A percentile compares a stretch with the other conserved stretches of the same genome.
These are phyloP conservation scores for Alternaria alternata DNA, from an alignment of 2,329 filamentous ascomycete genomes.

Conservation along the genomic window DNA sequence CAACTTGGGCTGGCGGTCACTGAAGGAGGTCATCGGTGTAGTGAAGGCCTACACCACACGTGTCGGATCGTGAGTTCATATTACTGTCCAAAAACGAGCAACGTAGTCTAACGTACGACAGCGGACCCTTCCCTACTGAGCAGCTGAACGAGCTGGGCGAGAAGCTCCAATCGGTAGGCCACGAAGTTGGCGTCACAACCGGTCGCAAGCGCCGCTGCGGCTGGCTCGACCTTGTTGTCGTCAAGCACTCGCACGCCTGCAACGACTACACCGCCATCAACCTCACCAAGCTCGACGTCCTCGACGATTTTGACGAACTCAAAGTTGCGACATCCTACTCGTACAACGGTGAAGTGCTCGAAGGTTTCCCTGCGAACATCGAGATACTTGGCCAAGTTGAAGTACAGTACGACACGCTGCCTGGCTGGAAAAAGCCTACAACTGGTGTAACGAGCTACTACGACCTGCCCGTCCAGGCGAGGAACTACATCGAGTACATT, in stretches of 20 bases:
- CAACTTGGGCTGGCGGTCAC: slow-evolving; percentile 66
- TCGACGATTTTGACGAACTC: slow-evolving; percentile 77
- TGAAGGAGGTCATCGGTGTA: slow-evolving; percentile 70
- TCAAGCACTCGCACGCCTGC: slow-evolving; percentile 70
- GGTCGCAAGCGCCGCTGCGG: slow-evolving; percentile 69
- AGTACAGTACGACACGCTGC: slow-evolving; percentile 72
- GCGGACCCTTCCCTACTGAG: slow-evolving; percentile 74
- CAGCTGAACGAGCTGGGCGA: slow-evolving; percentile 66
- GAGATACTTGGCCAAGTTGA: slow-evolving; percentile 65
- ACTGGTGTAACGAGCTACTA: slow-evolving; percentile 67
- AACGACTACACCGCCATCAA: slow-evolving; percentile 74
- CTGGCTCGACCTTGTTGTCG: slow-evolving; percentile 72
- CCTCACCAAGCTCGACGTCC: slow-evolving; percentile 73
- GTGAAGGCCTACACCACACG: slow-evolving; percentile 74
- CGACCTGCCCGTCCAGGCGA: slow-evolving; percentile 70
- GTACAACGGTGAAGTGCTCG: slow-evolving; percentile 62
- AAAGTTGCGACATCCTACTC: slow-evolving; percentile 78
- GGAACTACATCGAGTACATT: slow-evolving; percentile 72
- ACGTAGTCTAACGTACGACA: slow-evolving; percentile 44
- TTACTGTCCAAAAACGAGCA: background rate
- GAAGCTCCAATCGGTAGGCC: slow-evolving; percentile 64
- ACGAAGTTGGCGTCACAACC: slow-evolving; percentile 65
- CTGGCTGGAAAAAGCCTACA: slow-evolving; percentile 73
- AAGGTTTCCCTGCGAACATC: slow-evolving; percentile 72
- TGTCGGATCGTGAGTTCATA: slow-evolving; percentile 53